Evolutionary conservation across 352 stramenopile genomes (phyloP), one percentile per base, ranked within the genome.

Genomic region (Phytophthora melonis): DNA sequence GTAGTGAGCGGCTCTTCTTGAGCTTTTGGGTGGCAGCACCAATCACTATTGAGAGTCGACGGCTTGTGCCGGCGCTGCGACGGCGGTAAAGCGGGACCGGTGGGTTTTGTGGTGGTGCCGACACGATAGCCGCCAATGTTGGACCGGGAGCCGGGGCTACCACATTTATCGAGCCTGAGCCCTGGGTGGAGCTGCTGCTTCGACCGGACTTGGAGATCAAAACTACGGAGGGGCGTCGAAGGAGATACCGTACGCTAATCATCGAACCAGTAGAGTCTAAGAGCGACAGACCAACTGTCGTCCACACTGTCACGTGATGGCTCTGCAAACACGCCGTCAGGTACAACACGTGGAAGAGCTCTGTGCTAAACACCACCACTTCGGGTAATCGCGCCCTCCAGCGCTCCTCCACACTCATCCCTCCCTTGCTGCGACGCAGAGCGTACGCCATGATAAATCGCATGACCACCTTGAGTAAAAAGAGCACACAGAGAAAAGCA

Each of bases 291-390:
- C 54, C 63, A 18, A 65, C 30, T 21, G 63, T 70, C 23, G 54
- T 45, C 54, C 54, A 65, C 1, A 70, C 49, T 13, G 54, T 65
- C 4, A 54, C 54, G 9, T 64, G n/a, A 10, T 58, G 18, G 3
- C 62, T 58, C 16, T 63, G 67, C 50, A 77, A 52, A 25, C 70
- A 73, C 23, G 58, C 27, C 2, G 70, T 73, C 34, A 69, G 27
- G 27, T 77, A 77, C n/a, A 77, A 36, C 14, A 67, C 53, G 45
- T 73, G 63, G n/a, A 77, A 77, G 8, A 77, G 30, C 18, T 77
- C 70, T 5, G 63, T 69, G 7, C 57, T 73, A 41, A 73, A 66
- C 39, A 73, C 70, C 30, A 73, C 56, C 3, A 77, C 39, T 52
- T 77, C 70, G 7, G 70, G 64, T 23, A 77, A 52, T 8, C 65